Conservation (phyloP, 345 rosid genomes). For the Salix suchowensis region DNA sequence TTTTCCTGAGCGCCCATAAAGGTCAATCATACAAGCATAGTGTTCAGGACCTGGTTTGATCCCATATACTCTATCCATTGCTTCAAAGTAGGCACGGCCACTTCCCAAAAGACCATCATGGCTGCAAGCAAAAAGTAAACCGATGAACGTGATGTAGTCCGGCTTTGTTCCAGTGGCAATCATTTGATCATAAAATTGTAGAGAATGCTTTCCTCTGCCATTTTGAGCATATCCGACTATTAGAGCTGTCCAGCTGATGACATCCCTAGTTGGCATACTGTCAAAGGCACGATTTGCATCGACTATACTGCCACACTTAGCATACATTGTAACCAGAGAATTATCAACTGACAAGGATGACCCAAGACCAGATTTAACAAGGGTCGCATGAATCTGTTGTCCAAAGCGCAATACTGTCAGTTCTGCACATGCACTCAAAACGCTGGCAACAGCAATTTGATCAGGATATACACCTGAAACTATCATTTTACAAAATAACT, state of each 20-base stretch:
- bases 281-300: slow-evolving; percentile 56
- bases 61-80: slow-evolving; percentile 57
- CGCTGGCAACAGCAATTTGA: slow-evolving; percentile 54
- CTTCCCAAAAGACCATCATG: slow-evolving; percentile 68
- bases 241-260: slow-evolving; percentile 82
- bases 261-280: slow-evolving; percentile 52
- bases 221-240: slow-evolving; percentile 87
- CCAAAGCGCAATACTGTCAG: slow-evolving; percentile 71
- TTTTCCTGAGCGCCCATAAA: slow-evolving; percentile 76
- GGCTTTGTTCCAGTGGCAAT: slow-evolving; percentile 56
- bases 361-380: slow-evolving; percentile 48
- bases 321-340: slow-evolving; percentile 77
- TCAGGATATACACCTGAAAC: slow-evolving; percentile 50
- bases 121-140: slow-evolving; percentile 87
- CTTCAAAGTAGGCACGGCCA: slow-evolving; percentile 51
- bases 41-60: slow-evolving; percentile 79
- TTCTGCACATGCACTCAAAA: slow-evolving; percentile 72
- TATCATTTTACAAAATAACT: slow-evolving; percentile 61
- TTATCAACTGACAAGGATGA: slow-evolving; percentile 67
- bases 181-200: slow-evolving; percentile 57
- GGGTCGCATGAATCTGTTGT: slow-evolving; percentile 67
- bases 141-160: slow-evolving; percentile 73
- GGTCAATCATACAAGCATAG: slow-evolving; percentile 91
- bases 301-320: slow-evolving; percentile 70
- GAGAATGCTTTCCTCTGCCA: slow-evolving; percentile 69